Percentiles rank a stretch among this genome's conserved stretches.
Conservation (phyloP, 2,329 filamentous ascomycete genomes). For the Dryadomyces quercivorus region DNA sequence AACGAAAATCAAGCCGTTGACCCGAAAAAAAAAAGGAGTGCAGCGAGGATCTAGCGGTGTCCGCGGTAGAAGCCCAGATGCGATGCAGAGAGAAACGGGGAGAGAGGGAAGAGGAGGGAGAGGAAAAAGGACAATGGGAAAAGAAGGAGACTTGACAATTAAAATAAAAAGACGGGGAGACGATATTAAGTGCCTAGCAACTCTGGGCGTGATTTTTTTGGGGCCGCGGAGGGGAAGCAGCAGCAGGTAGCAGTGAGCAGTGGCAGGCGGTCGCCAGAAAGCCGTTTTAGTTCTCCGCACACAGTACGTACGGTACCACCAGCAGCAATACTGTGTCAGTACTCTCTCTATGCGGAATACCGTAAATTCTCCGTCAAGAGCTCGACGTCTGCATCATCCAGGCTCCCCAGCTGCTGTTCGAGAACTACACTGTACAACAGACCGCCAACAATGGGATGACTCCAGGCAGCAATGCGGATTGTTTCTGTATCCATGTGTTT, state of each 20-base stretch:
- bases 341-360: too few relatives aligned
- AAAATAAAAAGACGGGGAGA: slow-evolving; percentile 1
- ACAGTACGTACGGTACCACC: too few relatives aligned
- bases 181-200: neutral
- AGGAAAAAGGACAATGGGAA: neutral
- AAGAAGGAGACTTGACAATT: slow-evolving; percentile 1
- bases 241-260: neutral
- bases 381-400: neutral
- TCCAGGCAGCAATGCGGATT: neutral
- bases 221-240: slow-evolving; percentile 1
- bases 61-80: neutral
- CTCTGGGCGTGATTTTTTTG: slow-evolving; percentile 1
- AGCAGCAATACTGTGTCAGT: too few relatives aligned
- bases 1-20: neutral
- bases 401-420: neutral
- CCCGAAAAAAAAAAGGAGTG: neutral
- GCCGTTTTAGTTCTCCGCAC: neutral
- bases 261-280: neutral
- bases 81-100: neutral
- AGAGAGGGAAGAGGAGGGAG: neutral
- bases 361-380: too few relatives aligned
- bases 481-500: neutral
- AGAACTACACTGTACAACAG: neutral
- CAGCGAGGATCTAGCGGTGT: neutral
- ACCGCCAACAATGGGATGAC: neutral